Percentiles rank a stretch among this genome's conserved stretches.
Evolutionary conservation across 2,329 filamentous ascomycete species (phyloP).

Genomic region (Fragosphaeria purpurea): DNA sequence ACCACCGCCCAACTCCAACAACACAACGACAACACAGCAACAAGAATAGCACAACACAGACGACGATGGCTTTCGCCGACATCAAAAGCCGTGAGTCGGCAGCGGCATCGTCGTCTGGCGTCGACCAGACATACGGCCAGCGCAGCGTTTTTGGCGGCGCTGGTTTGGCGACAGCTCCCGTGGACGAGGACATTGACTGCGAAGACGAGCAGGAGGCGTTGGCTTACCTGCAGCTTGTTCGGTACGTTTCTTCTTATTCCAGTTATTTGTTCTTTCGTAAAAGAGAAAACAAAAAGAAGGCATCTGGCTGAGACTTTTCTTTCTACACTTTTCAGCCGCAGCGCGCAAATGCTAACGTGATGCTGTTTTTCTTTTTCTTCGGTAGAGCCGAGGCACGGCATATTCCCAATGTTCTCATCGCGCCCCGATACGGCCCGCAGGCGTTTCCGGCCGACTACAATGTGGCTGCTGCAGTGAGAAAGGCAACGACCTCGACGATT

Average conservation of each 20-base stretch:
- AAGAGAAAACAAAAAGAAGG: no score
- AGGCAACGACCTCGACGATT: neutral
- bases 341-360: neutral
- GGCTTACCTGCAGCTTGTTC: slow-evolving; percentile 60
- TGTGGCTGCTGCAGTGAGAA: slow-evolving; percentile 24
- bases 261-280: slow-evolving; percentile 1
- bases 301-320: slow-evolving; percentile 16
- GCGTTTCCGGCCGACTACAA: slow-evolving; percentile 20
- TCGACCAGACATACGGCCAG: slow-evolving; percentile 61
- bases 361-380: slow-evolving; percentile 42
- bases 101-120: slow-evolving; percentile 10
- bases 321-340: no score
- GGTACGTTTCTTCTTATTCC: slow-evolving; percentile 37
- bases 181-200: slow-evolving; percentile 53
- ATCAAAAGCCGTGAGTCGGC: no score
- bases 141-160: slow-evolving; percentile 60
- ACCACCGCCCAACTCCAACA: no score
- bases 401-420: slow-evolving; percentile 63
- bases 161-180: slow-evolving; percentile 33
- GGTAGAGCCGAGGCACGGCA: slow-evolving; percentile 62
- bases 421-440: slow-evolving; percentile 45
- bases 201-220: slow-evolving; percentile 59
- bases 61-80: no score
- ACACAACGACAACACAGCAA: no score
- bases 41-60: no score